phyloP scores from a whole-genome alignment of 257 asterid genomes.

The Nicotiana sylvestris region DNA sequence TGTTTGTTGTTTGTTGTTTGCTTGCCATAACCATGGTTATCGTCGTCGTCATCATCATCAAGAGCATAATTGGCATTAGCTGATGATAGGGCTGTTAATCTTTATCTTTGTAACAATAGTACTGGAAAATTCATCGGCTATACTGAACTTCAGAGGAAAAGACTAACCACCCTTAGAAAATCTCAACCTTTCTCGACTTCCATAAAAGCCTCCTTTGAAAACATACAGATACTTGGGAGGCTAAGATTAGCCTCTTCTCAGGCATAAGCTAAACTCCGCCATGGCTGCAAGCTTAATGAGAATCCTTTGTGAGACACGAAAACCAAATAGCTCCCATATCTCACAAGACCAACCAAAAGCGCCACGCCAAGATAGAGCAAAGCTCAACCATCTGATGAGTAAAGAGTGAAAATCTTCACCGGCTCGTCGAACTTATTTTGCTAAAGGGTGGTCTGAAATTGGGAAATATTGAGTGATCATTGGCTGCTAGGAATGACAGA shows the following conservation, averaged over 20 bases:
- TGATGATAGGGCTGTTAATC: conserved; percentile 5
- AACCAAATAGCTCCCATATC: no score
- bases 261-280: no score
- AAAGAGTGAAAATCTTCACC: background rate
- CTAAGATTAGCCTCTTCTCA: background rate
- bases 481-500: background rate
- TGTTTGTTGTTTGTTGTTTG: background rate
- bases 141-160: no score
- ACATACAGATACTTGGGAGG: background rate
- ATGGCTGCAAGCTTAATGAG: no score
- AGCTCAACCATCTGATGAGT: background rate
- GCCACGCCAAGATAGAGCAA: background rate
- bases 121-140: background rate
- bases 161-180: no score
- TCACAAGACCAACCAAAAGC: background rate
- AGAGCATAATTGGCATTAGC: background rate
- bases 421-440: background rate
- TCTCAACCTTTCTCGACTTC: no score
- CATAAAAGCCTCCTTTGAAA: no score
- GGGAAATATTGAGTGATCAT: background rate
- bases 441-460: background rate
- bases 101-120: background rate
- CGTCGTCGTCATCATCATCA: background rate
- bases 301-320: no score
- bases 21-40: background rate